Percentiles rank a stretch among this genome's conserved stretches.
Evolutionary conservation across 768 basidiomycete species (phyloP).

Genomic region (Leccinum variicolor): DNA sequence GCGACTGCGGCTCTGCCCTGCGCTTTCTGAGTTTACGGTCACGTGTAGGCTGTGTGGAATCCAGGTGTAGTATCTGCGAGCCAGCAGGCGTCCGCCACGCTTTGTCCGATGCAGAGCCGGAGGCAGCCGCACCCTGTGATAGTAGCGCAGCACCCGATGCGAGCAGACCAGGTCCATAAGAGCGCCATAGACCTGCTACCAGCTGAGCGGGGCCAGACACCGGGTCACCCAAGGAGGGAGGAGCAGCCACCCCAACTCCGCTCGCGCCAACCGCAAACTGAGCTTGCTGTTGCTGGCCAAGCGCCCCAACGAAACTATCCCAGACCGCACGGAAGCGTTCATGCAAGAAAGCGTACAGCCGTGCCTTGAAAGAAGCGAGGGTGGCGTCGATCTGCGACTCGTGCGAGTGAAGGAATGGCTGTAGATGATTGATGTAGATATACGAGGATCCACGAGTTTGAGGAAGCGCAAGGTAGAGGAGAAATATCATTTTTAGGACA

Average conservation of each 20-base stretch:
- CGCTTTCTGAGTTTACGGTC: constrained; percentile 46
- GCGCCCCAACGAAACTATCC: constrained; percentile 54
- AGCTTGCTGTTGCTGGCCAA: constrained; percentile 41
- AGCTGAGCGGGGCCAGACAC: constrained; percentile 65
- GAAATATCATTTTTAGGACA: constrained; percentile 74
- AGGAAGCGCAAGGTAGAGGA: constrained; percentile 87
- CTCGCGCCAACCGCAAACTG: constrained; percentile 17
- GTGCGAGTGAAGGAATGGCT: constrained; percentile 79
- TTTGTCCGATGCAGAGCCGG: constrained; percentile 29
- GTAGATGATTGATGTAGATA: constrained; percentile 75
- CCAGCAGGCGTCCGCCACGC: constrained; percentile 28
- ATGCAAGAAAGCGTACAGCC: constrained; percentile 62
- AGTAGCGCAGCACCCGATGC: constrained; percentile 66
- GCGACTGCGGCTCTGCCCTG: constrained; percentile 43
- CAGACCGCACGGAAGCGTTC: constrained; percentile 60
- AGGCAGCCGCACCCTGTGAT: constrained; percentile 45
- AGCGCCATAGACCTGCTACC: constrained; percentile 66
- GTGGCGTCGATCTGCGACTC: constrained; percentile 83
- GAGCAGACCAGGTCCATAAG: constrained; percentile 71
- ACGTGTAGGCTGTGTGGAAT: constrained; percentile 30
- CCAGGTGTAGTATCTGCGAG: constrained; percentile 29
- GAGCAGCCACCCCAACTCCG: constrained; percentile 29
- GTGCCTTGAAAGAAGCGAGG: constrained; percentile 60
- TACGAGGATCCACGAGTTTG: constrained; percentile 87
- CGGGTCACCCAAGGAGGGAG: constrained; percentile 50